Conservation (phyloP, 1,284 basidiomycete genomes). For the Ceratobasidium sp. region DNA sequence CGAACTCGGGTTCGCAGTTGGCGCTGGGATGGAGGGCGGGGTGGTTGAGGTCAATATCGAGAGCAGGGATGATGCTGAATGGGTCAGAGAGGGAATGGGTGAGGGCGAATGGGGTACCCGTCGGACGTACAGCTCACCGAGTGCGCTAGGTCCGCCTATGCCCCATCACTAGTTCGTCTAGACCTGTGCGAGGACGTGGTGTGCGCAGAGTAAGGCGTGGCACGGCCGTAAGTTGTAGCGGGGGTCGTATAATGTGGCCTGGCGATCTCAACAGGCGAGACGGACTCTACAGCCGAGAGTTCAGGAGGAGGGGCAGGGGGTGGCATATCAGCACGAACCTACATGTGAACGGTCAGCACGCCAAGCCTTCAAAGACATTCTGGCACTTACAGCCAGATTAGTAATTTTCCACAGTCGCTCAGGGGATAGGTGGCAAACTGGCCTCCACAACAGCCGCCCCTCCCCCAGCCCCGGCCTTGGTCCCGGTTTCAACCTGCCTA, state of each 20-base stretch:
- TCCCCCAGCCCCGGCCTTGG: too few species aligned
- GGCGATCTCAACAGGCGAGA: background rate
- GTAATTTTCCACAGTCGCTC: conserved; percentile 32
- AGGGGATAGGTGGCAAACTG: conserved; percentile 35
- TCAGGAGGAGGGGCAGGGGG: conserved; percentile 12
- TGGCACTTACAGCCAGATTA: conserved; percentile 28
- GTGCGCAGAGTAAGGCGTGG: conserved; percentile 2
- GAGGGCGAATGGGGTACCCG: too few species aligned
- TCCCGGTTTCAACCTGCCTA: conserved; percentile 12
- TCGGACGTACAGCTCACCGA: conserved; percentile 37
- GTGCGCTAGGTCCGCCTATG: conserved; percentile 32
- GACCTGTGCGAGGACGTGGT: conserved; percentile 9
- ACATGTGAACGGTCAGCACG: background rate
- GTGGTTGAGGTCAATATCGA: too few species aligned
- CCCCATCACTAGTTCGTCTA: conserved; percentile 16
- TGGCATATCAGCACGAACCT: conserved; percentile 17
- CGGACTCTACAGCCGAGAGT: background rate
- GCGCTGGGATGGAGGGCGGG: too few species aligned
- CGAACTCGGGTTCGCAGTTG: too few species aligned
- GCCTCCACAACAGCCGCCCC: too few species aligned
- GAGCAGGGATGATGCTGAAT: too few species aligned
- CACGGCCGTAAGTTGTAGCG: conserved; percentile 9
- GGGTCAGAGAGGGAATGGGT: too few species aligned
- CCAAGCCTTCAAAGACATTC: background rate
- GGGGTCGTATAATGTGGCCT: conserved; percentile 19